Conservation (phyloP, 73 alveolate genomes). For the Tetrahymena malaccensis region DNA sequence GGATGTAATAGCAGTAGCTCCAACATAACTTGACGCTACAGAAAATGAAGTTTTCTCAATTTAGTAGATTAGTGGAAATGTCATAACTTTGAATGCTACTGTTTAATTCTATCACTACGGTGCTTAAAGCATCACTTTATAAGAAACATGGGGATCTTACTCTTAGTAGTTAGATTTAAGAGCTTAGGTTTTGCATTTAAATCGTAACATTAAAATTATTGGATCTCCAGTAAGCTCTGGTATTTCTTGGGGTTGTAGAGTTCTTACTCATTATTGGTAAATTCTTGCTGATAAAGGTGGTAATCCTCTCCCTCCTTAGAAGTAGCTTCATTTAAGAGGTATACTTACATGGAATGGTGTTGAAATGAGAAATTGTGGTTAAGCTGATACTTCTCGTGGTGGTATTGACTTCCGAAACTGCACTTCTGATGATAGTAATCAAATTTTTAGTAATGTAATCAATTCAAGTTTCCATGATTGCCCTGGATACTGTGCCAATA, state of each 20-base stretch:
- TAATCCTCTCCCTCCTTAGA: background rate
- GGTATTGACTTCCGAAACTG: conserved; percentile 4
- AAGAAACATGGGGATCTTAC: background rate
- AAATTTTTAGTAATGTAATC: background rate
- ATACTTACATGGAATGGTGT: conserved; percentile 8
- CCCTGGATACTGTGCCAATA: conserved; percentile 1
- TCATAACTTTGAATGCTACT: background rate
- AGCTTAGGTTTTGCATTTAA: conserved; percentile 10
- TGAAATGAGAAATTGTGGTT: conserved; percentile 18
- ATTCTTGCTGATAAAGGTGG: conserved; percentile 1
- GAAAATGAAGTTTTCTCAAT: conserved; percentile 3
- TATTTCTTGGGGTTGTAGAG: conserved; percentile 15
- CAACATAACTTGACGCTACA: conserved; percentile 1
- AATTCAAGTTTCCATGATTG: conserved; percentile 12
- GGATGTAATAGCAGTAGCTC: conserved; percentile 15
- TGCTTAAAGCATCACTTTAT: background rate
- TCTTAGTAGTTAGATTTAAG: conserved; percentile 1
- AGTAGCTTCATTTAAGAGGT: conserved; percentile 4
- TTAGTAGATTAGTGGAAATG: background rate
- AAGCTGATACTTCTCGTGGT: conserved; percentile 13
- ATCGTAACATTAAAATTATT: conserved; percentile 18
- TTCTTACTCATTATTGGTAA: background rate
- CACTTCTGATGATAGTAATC: background rate
- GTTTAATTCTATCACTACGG: conserved; percentile 7
- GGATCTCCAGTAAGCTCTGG: background rate